phyloP scores from a whole-genome alignment of 1,139 yeast genomes.

The Ogataea hybrid region DNA sequence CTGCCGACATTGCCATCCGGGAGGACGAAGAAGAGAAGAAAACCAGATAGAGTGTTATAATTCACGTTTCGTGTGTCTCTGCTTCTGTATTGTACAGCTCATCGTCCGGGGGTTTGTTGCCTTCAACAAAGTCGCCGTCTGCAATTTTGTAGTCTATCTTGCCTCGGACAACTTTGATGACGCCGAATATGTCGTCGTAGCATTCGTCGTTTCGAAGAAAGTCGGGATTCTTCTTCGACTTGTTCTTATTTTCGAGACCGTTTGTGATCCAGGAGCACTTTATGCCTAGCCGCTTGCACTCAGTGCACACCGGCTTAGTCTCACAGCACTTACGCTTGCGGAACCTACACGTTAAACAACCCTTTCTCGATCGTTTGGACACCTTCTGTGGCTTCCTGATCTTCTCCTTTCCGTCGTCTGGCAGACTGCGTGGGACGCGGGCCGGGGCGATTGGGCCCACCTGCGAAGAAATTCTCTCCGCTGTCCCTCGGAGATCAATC shows the following conservation, averaged over 20 bases:
- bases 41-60: constrained; percentile 5
- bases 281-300: constrained; percentile 19
- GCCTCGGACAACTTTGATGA: constrained; percentile 21
- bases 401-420: constrained; percentile 8
- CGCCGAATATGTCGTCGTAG: constrained; percentile 20
- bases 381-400: constrained; percentile 2
- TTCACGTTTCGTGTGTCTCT: constrained; percentile 3
- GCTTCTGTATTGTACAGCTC: constrained; percentile 3
- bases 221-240: constrained; percentile 20
- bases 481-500: not conserved
- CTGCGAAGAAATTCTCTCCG: not conserved
- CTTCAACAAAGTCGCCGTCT: constrained; percentile 19
- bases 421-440: constrained; percentile 15
- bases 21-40: constrained; percentile 21
- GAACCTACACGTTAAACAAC: constrained; percentile 21
- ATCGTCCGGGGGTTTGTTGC: constrained; percentile 7
- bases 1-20: constrained; percentile 79
- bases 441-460: constrained; percentile 5
- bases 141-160: constrained; percentile 20
- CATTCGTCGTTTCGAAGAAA: constrained; percentile 21
- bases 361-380: constrained; percentile 20
- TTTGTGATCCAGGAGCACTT: constrained; percentile 23
- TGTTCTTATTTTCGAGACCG: constrained; percentile 21
- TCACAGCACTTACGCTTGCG: constrained; percentile 23
- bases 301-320: constrained; percentile 19